Conservation (phyloP, 2,329 filamentous ascomycete species). For the Colletotrichum liaoningense region DNA sequence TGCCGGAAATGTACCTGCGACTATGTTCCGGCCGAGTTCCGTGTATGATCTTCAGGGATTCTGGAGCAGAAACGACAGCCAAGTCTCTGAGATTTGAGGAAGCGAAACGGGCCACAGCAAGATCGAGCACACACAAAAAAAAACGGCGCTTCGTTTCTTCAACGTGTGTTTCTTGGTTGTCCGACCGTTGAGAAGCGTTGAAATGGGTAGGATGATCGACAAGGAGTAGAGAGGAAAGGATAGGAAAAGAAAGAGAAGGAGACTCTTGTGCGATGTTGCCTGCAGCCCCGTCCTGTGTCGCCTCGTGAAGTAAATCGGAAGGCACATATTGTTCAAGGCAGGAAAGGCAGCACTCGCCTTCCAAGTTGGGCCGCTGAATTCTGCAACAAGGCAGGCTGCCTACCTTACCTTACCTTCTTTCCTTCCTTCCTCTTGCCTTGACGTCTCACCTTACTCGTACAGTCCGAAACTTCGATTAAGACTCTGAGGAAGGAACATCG, state of each 20-base stretch:
- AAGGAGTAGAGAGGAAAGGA: too few species aligned
- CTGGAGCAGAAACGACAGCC: conserved; percentile 21
- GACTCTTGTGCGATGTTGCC: conserved; percentile 13
- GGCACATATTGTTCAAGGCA: neutral
- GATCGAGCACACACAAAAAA: neutral
- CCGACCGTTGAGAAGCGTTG: too few species aligned
- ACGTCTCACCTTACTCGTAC: neutral
- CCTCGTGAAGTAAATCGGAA: neutral
- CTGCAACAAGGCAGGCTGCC: neutral
- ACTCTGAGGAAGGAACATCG: neutral
- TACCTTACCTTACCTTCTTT: neutral
- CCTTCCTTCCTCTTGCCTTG: neutral
- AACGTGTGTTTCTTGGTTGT: neutral
- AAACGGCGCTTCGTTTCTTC: neutral
- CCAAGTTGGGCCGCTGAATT: neutral
- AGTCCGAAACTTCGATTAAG: neutral
- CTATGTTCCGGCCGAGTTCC: conserved; percentile 28
- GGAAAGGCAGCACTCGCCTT: neutral
- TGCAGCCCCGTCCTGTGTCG: conserved; percentile 12
- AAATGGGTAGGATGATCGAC: neutral
- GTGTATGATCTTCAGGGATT: conserved; percentile 31
- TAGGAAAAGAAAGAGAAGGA: neutral
- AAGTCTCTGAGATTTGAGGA: conserved; percentile 3
- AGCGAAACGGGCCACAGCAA: conserved; percentile 1
- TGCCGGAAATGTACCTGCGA: conserved; percentile 1